Evolutionary conservation across 2,329 filamentous ascomycete genomes (phyloP), one percentile per base, ranked within the genome.

Genomic region (Blastomyces gilchristii): DNA sequence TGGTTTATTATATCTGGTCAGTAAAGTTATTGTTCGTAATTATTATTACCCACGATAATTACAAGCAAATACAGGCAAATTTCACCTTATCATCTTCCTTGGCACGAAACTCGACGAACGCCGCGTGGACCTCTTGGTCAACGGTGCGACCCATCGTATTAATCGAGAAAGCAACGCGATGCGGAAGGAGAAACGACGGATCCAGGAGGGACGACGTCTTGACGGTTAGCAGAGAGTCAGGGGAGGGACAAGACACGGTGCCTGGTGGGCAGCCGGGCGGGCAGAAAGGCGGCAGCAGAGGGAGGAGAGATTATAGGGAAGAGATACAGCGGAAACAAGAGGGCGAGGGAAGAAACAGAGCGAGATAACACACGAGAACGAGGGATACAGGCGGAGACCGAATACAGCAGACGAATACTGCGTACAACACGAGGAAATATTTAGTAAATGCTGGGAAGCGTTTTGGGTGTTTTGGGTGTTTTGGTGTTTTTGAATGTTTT

Each of bases 21-120:
- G 73, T 70, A 69, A 67, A 63, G 66, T 64, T 65, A 25, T 28
- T 52, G 52, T 56, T 66, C 68, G 71, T 72, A 73, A 74, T 76
- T 25, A 47, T 59, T 8, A 75, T 75, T 77, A 76, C 67, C 62
- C 63, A 65, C 58, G 66, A 68, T 69, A 73, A 73, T 37, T 56
- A 56, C 52, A 56, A 69, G 63, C 68, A 75, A 74, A 75, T 74
- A 75, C 69, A 63, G 70, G 66, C 68, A 61, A 58, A 62, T 67
- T 66, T 66, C 66, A 67, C 78, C 77, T 80, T 80, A 71, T 80
- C 78, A 72, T 79, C 77, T 74, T 80, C 79, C 75, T 80, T 81
- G 74, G 79, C 79, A 71, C 79, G 77, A 72, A 81, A 81, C 73
- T 81, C 79, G 72, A 81, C 78, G 70, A 80, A 81, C 66, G 79